These are phyloP conservation scores for Trichoderma afroharzianum DNA, from an alignment of 2,329 filamentous ascomycete species.

Conservation along the genomic window DNA sequence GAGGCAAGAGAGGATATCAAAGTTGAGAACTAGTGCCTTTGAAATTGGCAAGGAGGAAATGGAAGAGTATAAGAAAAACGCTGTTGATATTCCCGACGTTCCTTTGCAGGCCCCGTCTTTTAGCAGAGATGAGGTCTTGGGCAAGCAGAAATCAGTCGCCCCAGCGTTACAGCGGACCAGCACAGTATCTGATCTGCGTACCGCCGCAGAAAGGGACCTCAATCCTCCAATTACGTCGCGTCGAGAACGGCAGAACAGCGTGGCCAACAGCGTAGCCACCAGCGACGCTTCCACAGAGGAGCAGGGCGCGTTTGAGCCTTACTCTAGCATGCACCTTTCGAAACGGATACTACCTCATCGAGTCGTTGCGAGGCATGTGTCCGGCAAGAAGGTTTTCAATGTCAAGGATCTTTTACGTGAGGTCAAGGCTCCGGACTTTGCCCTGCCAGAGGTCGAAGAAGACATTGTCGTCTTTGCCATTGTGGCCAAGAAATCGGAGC, in stretches of 20 bases:
- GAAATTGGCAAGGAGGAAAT: slow-evolving; percentile 55
- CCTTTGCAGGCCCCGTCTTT: slow-evolving; percentile 50
- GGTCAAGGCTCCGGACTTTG: slow-evolving; percentile 79
- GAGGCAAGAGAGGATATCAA: slow-evolving; percentile 49
- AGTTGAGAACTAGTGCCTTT: slow-evolving; percentile 54
- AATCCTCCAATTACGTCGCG: not conserved
- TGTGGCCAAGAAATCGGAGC: slow-evolving; percentile 82
- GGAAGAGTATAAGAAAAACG: slow-evolving; percentile 56
- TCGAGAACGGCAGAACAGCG: slow-evolving; percentile 17
- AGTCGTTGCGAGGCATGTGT: slow-evolving; percentile 72
- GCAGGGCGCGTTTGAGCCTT: slow-evolving; percentile 69
- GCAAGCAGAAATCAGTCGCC: slow-evolving; percentile 26
- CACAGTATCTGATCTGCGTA: slow-evolving; percentile 35
- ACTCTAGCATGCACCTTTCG: slow-evolving; percentile 79
- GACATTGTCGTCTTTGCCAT: slow-evolving; percentile 89
- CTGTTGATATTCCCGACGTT: slow-evolving; percentile 50
- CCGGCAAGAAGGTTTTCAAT: slow-evolving; percentile 70
- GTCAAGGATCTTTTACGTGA: slow-evolving; percentile 77
- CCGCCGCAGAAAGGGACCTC: slow-evolving; percentile 20
- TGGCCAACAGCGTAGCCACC: slow-evolving; percentile 20
- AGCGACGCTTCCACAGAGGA: slow-evolving; percentile 26
- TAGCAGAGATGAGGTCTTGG: slow-evolving; percentile 60
- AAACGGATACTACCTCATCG: slow-evolving; percentile 79
- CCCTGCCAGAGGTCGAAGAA: slow-evolving; percentile 75
- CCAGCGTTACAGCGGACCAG: slow-evolving; percentile 41